Percentiles rank a stretch among this genome's conserved stretches.
Conservation (phyloP, 1,284 basidiomycete genomes). For the Pyrrhoderma lamaoense region DNA sequence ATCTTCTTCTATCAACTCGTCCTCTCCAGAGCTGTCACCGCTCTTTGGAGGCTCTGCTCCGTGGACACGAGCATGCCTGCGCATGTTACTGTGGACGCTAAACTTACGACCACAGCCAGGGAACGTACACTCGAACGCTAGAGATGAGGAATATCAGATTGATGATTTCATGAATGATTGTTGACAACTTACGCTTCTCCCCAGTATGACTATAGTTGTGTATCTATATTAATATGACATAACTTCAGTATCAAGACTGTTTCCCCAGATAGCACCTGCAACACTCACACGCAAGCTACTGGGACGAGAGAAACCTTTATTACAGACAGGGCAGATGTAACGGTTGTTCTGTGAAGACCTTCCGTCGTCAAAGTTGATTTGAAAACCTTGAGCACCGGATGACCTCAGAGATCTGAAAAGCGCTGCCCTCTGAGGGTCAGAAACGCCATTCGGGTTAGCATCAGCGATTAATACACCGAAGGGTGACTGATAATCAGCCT, state of each 20-base stretch:
- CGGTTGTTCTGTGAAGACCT: slow-evolving; percentile 31
- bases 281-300: slow-evolving; percentile 68
- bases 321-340: slow-evolving; percentile 73
- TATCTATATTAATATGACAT: slow-evolving; percentile 41
- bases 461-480: slow-evolving; percentile 14
- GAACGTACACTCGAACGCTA: slow-evolving; percentile 70
- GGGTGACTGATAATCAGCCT: slow-evolving; percentile 12
- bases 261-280: neutral
- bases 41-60: slow-evolving; percentile 25
- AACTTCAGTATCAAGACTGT: slow-evolving; percentile 15
- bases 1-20: slow-evolving; percentile 35
- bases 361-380: slow-evolving; percentile 20
- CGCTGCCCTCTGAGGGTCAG: slow-evolving; percentile 13
- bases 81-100: slow-evolving; percentile 84
- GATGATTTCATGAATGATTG: neutral
- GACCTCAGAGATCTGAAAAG: slow-evolving; percentile 13
- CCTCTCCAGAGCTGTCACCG: slow-evolving; percentile 33
- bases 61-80: slow-evolving; percentile 72
- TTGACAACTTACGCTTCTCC: slow-evolving; percentile 61
- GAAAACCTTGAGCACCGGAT: slow-evolving; percentile 10
- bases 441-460: neutral
- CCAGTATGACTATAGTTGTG: slow-evolving; percentile 81
- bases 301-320: slow-evolving; percentile 73
- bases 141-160: slow-evolving; percentile 14
- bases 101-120: slow-evolving; percentile 73